These are phyloP conservation scores for Stagonosporopsis chrysanthemi DNA, from an alignment of 2,329 filamentous ascomycete species.

Conservation along the genomic window DNA sequence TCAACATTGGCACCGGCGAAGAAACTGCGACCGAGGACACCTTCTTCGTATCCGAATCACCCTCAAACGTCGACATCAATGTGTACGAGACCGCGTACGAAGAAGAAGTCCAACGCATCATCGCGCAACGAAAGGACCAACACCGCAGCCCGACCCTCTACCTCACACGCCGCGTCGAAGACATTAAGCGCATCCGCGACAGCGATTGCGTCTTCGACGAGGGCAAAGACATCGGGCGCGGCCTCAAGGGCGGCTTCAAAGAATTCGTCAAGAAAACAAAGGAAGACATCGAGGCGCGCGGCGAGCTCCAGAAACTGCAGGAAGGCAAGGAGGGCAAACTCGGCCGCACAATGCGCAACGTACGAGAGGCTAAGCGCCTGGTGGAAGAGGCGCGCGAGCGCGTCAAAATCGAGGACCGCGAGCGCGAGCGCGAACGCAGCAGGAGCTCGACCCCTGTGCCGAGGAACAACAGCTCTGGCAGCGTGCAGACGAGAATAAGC, in stretches of 20 bases:
- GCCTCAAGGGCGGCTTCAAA: constrained; percentile 45
- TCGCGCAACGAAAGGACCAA: constrained; percentile 53
- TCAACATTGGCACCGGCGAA: constrained; percentile 76
- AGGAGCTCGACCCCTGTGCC: constrained; percentile 36
- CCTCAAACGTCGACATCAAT: constrained; percentile 81
- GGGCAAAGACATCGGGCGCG: constrained; percentile 34
- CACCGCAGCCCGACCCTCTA: constrained; percentile 63
- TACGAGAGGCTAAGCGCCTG: constrained; percentile 42
- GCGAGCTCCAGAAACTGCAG: constrained; percentile 43
- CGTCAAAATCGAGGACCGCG: constrained; percentile 41
- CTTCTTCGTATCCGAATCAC: constrained; percentile 79
- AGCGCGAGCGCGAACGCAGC: constrained; percentile 31
- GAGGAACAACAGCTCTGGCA: constrained; percentile 30
- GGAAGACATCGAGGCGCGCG: constrained; percentile 41
- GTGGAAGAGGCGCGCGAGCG: constrained; percentile 47
- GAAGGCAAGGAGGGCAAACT: constrained; percentile 46
- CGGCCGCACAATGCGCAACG: constrained; percentile 41
- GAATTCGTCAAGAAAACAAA: constrained; percentile 48
- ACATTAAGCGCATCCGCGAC: constrained; percentile 49
- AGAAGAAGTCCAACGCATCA: constrained; percentile 78
- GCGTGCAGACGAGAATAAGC: constrained; percentile 22
- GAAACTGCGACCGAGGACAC: constrained; percentile 47
- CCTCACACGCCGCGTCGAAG: constrained; percentile 58
- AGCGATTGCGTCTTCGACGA: constrained; percentile 45
- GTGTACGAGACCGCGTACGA: constrained; percentile 90